Base-by-base conservation (phyloP, 805 yeast genomes). In the Starmerella bombicola region DNA sequence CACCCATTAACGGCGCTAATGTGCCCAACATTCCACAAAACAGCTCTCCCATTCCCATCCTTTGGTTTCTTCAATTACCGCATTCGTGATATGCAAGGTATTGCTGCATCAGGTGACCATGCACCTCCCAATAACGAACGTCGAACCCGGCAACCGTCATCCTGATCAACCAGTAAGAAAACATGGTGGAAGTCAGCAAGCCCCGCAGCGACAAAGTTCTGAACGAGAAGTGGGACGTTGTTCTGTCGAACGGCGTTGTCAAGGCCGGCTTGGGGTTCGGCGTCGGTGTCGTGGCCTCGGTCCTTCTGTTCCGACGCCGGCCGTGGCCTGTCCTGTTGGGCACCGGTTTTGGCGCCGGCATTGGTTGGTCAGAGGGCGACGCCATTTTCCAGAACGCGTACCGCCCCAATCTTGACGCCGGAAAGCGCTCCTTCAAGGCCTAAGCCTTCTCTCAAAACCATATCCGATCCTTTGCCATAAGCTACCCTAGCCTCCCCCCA, bases 271-370 rank as follows among this genome's bases (percentile, higher is more conserved):
- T 91, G 49, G 99, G 99, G 37, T 78, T 91, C 53, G 97, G 97
- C 50, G 91, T 79, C 34, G 99, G 99, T 65, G 94, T 91, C 25
- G 72, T 88, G 44, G 81, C 93, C 33, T 83, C 95, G 7, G 93
- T 86, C 33, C 64, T 91, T 45, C 65, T 91, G 43, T 91, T 91
- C 70, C 83, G 73, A 63, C 82, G 97, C 70, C 78, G 97, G 65
- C 72, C 95, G 8, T 91, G 85, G 76, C 98, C 98, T 41, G 97
- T 88, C 32, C 86, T 96, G 94, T 65, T 88, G 47, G 98, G 98
- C 51, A 66, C 85, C 50, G 99, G 99, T 29, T 88, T 91, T 56
- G 99, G 99, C 52, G 72, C 86, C 48, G 99, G 99, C 51, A 80
- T 95, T 69, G 95, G 95, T 40, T 91, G 85, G 65, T 77, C 97